Base-by-base conservation (phyloP, 768 basidiomycete species). In the Auriscalpium vulgare region DNA sequence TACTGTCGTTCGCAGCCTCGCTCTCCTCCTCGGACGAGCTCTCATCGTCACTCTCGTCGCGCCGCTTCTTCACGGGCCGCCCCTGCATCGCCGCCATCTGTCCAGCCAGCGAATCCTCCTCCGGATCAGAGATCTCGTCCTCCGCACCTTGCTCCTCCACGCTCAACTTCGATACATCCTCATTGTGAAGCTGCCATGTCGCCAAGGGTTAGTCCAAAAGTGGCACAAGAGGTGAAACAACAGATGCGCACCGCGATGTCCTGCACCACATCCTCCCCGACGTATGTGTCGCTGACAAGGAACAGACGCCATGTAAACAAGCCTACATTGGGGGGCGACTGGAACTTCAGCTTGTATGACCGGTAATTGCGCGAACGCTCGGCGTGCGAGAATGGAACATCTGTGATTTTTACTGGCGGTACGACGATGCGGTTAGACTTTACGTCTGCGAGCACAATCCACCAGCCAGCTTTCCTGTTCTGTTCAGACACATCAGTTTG, bases 11-110 rank as follows among this genome's bases (percentile, higher is more conserved):
- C 40, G 59, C 68, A 49, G 65, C 64, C 51, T 75, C 75, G 59
- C 77, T 69, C 47, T 81, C 79, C 53, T 79, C 80, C 48, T 77
- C 77, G 44, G 74, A 75, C 47, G 71, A 75, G 58, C 74, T 76
- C 58, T 79, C 80, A 9, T 82, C 81, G 50, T 77, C 80, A 44
- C 80, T 82, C 19, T 65, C 79, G 35, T 70, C 74, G 14, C 57
- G 70, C 29, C 57, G 55, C 66, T 82, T 86, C 79, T 92, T 97
- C 57, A 95, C 91, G 17, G 80, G 62, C 3, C 85, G 88, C 4
- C 95, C 95, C 46, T 89, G 84, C 91, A 99, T 92, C 46, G 85
- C 84, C 6, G 95, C 94, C 91, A 98, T 95, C 75, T 99, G 97
- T 8, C 97, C 97, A 5, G 94, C 97, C 51, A 98, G 74, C 23